A percentile compares a stretch with the other conserved stretches of the same genome.
phyloP scores from a whole-genome alignment of 2,329 filamentous ascomycete genomes.

The Penicillium sp. region DNA sequence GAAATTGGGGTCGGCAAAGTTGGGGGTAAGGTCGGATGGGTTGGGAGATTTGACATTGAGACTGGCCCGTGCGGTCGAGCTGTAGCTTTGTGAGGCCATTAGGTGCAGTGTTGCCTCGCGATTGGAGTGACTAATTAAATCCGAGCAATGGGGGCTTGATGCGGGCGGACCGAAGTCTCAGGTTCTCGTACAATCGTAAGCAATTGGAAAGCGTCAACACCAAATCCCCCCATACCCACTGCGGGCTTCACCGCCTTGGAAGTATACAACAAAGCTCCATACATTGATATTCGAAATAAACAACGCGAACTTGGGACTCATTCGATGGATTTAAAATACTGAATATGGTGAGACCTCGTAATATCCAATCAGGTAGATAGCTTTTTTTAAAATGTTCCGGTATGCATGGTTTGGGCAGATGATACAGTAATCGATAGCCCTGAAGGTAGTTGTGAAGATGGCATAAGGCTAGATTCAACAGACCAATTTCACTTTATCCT shows the following conservation, averaged over 20 bases:
- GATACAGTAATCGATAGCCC: background rate
- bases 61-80: conserved; percentile 19
- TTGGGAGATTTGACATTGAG: conserved; percentile 24
- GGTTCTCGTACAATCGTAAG: background rate
- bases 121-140: background rate
- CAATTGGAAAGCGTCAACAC: background rate
- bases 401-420: background rate
- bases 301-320: background rate
- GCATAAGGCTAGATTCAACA: no score
- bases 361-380: no score
- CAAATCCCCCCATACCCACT: background rate
- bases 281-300: background rate
- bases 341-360: no score
- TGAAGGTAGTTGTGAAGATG: background rate
- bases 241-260: background rate
- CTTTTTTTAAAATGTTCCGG: no score
- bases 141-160: background rate
- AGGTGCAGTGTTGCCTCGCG: background rate
- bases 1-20: conserved; percentile 75
- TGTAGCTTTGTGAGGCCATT: conserved; percentile 20
- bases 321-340: background rate
- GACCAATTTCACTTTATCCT: background rate
- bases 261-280: background rate
- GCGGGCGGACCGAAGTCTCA: background rate
- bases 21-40: conserved; percentile 53